A percentile compares a stretch with the other conserved stretches of the same genome.
Evolutionary conservation across 75 land plant genomes (phyloP).

Genomic region (Cunninghamia lanceolata): DNA sequence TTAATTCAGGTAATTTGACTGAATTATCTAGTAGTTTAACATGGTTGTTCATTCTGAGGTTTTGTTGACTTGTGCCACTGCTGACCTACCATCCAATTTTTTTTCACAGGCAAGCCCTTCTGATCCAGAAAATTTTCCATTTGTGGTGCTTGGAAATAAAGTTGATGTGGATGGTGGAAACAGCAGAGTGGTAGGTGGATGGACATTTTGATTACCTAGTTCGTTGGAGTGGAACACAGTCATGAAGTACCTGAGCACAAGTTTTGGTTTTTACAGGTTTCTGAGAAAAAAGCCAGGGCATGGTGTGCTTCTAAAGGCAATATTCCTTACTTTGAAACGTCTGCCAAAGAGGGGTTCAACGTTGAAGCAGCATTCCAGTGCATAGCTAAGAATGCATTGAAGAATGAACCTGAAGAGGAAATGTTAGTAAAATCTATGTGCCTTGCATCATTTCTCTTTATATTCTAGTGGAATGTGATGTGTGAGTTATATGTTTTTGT

Average conservation of each 20-base stretch:
- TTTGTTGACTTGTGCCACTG: not conserved
- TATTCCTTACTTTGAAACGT: conserved; percentile 77
- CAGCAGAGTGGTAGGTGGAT: conserved; percentile 72
- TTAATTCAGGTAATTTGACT: conserved; percentile 52
- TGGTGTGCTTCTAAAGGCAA: conserved; percentile 77
- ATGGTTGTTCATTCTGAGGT: not conserved
- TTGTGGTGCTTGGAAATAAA: conserved; percentile 82
- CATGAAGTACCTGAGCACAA: not conserved
- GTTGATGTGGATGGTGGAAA: conserved; percentile 86
- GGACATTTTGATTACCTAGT: not conserved
- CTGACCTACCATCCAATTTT: not conserved
- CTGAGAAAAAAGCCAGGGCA: conserved; percentile 71
- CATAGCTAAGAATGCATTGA: conserved; percentile 68
- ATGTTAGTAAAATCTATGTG: conserved; percentile 37
- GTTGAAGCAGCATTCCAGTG: conserved; percentile 78
- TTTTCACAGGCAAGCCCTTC: conserved; percentile 73
- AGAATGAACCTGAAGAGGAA: conserved; percentile 74
- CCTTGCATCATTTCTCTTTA: conserved; percentile 2
- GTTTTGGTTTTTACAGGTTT: conserved; percentile 33
- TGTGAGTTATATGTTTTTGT: not conserved
- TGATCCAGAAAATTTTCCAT: conserved; percentile 85
- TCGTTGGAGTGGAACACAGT: not conserved
- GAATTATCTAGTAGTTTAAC: not conserved
- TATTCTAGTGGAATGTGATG: not conserved
- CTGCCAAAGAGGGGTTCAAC: conserved; percentile 74